These are phyloP conservation scores for Flaveria brownii DNA, from an alignment of 129 eudicot species.

Conservation along the genomic window DNA sequence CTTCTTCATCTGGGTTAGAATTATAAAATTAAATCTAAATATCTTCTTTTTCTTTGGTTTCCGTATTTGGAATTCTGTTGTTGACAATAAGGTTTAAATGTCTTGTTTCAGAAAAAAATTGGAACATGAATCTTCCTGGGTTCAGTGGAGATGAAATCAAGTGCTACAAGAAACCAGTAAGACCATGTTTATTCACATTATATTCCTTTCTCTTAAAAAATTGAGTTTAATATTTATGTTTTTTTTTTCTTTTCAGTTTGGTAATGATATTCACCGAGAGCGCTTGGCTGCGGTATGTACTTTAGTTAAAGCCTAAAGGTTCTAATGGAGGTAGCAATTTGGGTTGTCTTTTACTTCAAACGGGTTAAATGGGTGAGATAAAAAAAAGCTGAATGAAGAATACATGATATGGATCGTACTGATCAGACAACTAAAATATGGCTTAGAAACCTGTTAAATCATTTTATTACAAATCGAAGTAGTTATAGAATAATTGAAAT, in stretches of 20 bases:
- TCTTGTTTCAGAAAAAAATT: conserved; percentile 68
- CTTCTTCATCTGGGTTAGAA: conserved; percentile 84
- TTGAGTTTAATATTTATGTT: neutral
- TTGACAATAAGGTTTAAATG: conserved; percentile 5
- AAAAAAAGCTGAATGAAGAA: neutral
- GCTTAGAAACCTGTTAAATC: neutral
- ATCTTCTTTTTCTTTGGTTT: neutral
- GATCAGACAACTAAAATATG: neutral
- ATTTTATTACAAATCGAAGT: neutral
- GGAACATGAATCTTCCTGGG: conserved; percentile 96
- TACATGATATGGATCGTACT: neutral
- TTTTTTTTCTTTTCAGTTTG: conserved; percentile 48
- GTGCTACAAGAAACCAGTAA: conserved; percentile 78
- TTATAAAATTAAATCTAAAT: neutral
- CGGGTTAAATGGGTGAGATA: neutral
- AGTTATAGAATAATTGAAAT: neutral
- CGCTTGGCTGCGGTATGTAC: conserved; percentile 77
- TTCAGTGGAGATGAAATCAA: conserved; percentile 90
- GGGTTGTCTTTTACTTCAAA: neutral
- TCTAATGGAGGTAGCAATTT: conserved; percentile 5
- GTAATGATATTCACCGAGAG: conserved; percentile 75
- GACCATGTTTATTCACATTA: conserved; percentile 14
- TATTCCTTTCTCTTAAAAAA: neutral
- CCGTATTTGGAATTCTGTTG: conserved; percentile 12
- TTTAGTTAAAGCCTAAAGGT: neutral